phyloP scores from a whole-genome alignment of 2,329 filamentous ascomycete genomes.

The Fusarium sororula region DNA sequence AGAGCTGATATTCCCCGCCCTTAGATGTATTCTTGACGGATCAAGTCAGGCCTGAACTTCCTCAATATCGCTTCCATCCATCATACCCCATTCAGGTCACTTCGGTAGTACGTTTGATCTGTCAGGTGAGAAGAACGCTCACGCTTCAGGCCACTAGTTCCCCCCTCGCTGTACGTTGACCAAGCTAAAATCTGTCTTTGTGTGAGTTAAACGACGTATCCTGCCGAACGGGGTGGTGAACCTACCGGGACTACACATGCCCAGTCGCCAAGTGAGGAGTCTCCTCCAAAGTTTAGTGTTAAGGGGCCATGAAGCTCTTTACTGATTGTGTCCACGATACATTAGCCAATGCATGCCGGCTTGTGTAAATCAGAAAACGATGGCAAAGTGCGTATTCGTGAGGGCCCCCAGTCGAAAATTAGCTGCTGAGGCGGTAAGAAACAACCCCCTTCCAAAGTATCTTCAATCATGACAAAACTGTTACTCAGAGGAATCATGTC shows the following conservation, averaged over 20 bases:
- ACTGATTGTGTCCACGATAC: neutral
- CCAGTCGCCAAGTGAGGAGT: neutral
- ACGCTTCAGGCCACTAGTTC: neutral
- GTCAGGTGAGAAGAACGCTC: neutral
- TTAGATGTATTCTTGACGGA: neutral
- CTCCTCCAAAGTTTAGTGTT: neutral
- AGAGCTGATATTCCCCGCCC: neutral
- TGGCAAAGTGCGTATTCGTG: neutral
- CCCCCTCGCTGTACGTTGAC: too few species aligned
- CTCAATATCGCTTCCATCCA: neutral
- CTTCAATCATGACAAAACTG: neutral
- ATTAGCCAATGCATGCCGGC: neutral
- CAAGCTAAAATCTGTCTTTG: neutral
- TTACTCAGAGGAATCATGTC: too few species aligned
- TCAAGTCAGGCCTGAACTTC: neutral
- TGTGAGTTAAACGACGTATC: neutral
- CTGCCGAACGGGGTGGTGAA: neutral
- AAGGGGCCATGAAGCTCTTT: neutral
- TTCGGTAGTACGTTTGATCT: neutral
- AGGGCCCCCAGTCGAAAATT: neutral
- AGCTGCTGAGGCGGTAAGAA: neutral
- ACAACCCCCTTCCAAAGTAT: neutral
- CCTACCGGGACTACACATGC: neutral
- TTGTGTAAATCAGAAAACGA: neutral
- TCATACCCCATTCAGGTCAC: neutral